These are phyloP conservation scores for Parafenestella ontariensis DNA, from an alignment of 2,329 filamentous ascomycete genomes.

Conservation along the genomic window DNA sequence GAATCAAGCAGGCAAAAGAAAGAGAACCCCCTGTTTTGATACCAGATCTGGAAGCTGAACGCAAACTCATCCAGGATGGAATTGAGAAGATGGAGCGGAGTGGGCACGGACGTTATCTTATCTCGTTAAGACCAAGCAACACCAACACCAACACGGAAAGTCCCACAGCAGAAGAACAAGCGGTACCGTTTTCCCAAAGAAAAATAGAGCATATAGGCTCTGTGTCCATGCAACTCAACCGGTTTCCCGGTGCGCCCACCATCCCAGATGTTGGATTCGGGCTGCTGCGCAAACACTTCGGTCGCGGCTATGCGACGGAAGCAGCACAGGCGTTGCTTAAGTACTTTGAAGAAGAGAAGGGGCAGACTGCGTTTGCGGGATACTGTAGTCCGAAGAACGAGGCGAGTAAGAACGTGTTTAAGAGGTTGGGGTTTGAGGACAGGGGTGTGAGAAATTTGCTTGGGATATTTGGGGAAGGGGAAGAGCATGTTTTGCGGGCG, in stretches of 20 bases:
- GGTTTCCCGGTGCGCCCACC: constrained; percentile 20
- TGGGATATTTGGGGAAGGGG: constrained; percentile 8
- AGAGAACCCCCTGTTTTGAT: too few species aligned
- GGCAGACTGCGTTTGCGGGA: constrained; percentile 16
- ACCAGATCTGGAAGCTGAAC: constrained; percentile 17
- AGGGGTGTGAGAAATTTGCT: constrained; percentile 14
- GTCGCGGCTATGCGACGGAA: constrained; percentile 32
- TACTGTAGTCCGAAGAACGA: constrained; percentile 25
- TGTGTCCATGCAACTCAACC: constrained; percentile 32
- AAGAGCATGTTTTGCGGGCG: background rate
- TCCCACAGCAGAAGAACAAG: background rate
- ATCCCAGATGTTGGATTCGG: constrained; percentile 34
- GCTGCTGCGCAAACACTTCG: constrained; percentile 12
- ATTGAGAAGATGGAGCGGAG: constrained; percentile 21
- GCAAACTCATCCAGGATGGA: constrained; percentile 14
- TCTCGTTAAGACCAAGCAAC: constrained; percentile 22
- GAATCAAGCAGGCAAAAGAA: too few species aligned
- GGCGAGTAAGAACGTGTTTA: constrained; percentile 23
- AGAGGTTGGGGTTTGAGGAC: constrained; percentile 27
- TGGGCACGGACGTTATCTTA: constrained; percentile 39
- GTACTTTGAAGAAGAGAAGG: constrained; percentile 13
- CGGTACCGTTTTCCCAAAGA: background rate
- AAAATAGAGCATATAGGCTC: constrained; percentile 10
- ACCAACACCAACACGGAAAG: background rate
- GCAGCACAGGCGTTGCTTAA: constrained; percentile 17